Conservation (phyloP, 352 stramenopile genomes). For the Pythium folliculosum region DNA sequence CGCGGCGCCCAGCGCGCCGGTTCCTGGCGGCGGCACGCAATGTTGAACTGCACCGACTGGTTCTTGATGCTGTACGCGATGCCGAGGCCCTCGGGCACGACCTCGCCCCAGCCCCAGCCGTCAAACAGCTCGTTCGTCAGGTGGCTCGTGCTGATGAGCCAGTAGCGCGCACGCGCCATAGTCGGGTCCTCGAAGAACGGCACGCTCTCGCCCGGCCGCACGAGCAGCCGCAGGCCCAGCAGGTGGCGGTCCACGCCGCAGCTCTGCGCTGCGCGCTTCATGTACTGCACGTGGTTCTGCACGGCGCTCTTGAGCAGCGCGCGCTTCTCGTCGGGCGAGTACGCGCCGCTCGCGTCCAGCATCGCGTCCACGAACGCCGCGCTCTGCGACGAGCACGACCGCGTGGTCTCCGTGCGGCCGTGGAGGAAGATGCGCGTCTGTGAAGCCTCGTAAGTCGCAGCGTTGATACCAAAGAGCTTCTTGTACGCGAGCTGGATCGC, state of each 20-base stretch:
- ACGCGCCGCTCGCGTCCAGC: slow-evolving; percentile 44
- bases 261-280: slow-evolving; percentile 68
- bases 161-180: slow-evolving; percentile 69
- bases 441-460: slow-evolving; percentile 94
- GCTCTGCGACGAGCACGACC: slow-evolving; percentile 78
- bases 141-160: slow-evolving; percentile 82
- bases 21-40: slow-evolving; percentile 58
- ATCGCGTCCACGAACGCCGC: slow-evolving; percentile 88
- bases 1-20: slow-evolving; percentile 45
- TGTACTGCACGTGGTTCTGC: slow-evolving; percentile 55
- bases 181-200: slow-evolving; percentile 74
- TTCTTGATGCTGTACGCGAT: slow-evolving; percentile 86
- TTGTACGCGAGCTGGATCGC: slow-evolving; percentile 94
- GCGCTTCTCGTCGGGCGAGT: slow-evolving; percentile 26
- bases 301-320: slow-evolving; percentile 7
- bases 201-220: slow-evolving; percentile 49
- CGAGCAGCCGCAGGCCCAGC: slow-evolving; percentile 83
- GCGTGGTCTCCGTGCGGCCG: slow-evolving; percentile 92
- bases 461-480: slow-evolving; percentile 66
- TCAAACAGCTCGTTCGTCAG: slow-evolving; percentile 83
- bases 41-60: slow-evolving; percentile 82
- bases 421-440: slow-evolving; percentile 95
- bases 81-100: slow-evolving; percentile 75
- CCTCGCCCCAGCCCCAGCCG: slow-evolving; percentile 82
- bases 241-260: slow-evolving; percentile 94